Evolutionary conservation across 2,329 filamentous ascomycete species (phyloP).

Genomic region (Diaporthe citriasiana): DNA sequence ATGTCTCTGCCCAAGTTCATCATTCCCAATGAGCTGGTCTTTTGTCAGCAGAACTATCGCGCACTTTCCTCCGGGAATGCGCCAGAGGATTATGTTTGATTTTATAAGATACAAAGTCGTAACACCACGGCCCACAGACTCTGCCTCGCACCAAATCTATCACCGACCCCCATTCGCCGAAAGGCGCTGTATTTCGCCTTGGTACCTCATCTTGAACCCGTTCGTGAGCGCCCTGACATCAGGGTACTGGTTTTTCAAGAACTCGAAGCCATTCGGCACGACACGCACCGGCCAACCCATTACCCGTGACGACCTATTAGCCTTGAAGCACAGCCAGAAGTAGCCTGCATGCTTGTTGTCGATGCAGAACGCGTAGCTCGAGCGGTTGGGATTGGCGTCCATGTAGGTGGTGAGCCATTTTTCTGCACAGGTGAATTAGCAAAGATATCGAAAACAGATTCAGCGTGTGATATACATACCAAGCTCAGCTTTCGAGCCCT

Average conservation of each 20-base stretch:
- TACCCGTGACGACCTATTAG: slow-evolving; percentile 79
- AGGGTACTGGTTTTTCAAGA: slow-evolving; percentile 89
- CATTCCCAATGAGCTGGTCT: background rate
- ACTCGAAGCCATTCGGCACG: slow-evolving; percentile 92
- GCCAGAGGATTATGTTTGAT: slow-evolving; percentile 18
- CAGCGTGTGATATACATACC: slow-evolving; percentile 71
- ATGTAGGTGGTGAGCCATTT: slow-evolving; percentile 97
- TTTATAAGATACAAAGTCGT: slow-evolving; percentile 30
- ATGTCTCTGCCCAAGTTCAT: background rate
- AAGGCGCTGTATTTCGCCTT: slow-evolving; percentile 76
- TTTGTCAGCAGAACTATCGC: background rate
- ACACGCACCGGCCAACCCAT: slow-evolving; percentile 89
- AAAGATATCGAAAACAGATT: background rate
- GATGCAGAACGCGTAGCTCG: slow-evolving; percentile 95
- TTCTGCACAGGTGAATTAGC: slow-evolving; percentile 67
- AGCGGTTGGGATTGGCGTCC: slow-evolving; percentile 93
- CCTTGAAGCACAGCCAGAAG: slow-evolving; percentile 97
- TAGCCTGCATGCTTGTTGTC: slow-evolving; percentile 93
- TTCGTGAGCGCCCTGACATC: slow-evolving; percentile 97
- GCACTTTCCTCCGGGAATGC: background rate
- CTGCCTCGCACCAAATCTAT: slow-evolving; percentile 2
- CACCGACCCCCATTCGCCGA: slow-evolving; percentile 46
- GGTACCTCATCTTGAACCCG: slow-evolving; percentile 90
- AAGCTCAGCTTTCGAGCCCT: slow-evolving; percentile 82
- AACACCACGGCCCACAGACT: background rate